These are phyloP conservation scores for Hordeum vulgare DNA, from an alignment of 176 grass and related monocot species.

Conservation along the genomic window DNA sequence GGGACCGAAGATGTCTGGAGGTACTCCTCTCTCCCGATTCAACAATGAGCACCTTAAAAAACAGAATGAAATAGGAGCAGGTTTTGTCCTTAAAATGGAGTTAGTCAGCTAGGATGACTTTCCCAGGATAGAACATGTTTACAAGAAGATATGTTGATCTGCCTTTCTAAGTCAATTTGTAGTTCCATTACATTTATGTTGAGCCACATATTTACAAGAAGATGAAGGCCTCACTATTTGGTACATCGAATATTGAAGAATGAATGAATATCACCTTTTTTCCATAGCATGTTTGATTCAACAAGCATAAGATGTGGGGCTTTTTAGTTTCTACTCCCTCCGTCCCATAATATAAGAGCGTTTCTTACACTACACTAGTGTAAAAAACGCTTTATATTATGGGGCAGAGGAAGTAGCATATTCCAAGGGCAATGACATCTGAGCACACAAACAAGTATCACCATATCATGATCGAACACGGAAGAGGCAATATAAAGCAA, in stretches of 20 bases:
- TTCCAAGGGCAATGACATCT: background rate
- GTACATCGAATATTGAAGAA: background rate
- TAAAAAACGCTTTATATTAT: too few species aligned
- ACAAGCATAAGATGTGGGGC: background rate
- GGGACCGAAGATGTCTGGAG: too few species aligned
- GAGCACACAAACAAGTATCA: conserved; percentile 9
- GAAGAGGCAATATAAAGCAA: background rate
- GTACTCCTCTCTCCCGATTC: too few species aligned
- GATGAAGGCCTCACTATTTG: background rate
- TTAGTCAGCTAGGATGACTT: conserved; percentile 13
- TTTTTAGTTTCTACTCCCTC: background rate
- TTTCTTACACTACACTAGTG: too few species aligned
- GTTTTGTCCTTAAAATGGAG: background rate
- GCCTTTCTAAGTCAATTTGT: too few species aligned
- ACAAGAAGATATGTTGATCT: too few species aligned
- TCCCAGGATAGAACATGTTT: background rate
- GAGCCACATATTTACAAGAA: background rate
- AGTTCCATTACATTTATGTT: too few species aligned
- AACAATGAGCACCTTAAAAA: background rate
- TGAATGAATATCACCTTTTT: background rate
- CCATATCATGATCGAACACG: background rate
- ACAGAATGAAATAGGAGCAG: conserved; percentile 16
- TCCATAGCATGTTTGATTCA: background rate
- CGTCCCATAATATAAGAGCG: too few species aligned
- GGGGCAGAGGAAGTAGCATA: too few species aligned